Evolutionary conservation across 441 rosid species (phyloP).

Genomic region (Euphorbia neoarborescens): DNA sequence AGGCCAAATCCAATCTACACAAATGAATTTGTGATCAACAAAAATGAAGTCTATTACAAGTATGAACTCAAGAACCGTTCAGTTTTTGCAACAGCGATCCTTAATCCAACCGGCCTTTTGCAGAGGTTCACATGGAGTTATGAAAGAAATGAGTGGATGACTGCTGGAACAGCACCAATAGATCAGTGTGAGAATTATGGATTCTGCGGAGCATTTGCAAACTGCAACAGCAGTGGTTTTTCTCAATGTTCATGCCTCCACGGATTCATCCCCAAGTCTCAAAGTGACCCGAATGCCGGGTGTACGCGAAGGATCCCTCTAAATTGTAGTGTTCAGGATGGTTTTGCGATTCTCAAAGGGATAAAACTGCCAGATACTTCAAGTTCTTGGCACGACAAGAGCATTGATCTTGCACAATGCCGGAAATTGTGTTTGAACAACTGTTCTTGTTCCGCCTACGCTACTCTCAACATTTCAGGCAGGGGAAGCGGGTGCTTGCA

Average conservation of each 20-base stretch:
- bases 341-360: too few relatives aligned
- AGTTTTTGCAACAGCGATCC: slow-evolving; percentile 24
- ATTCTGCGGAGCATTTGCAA: slow-evolving; percentile 19
- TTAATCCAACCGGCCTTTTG: slow-evolving; percentile 33
- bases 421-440: slow-evolving; percentile 33
- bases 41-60: too few relatives aligned
- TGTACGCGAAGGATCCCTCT: slow-evolving; percentile 35
- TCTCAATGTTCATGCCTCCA: slow-evolving; percentile 44
- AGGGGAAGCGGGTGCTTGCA: slow-evolving; percentile 51
- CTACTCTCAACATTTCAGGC: slow-evolving; percentile 23
- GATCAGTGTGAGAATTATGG: background rate
- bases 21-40: slow-evolving; percentile 26
- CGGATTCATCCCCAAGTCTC: slow-evolving; percentile 43
- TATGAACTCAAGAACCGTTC: slow-evolving; percentile 2
- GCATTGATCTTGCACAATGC: slow-evolving; percentile 38
- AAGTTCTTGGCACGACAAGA: slow-evolving; percentile 13
- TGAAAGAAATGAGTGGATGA: slow-evolving; percentile 34
- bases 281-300: slow-evolving; percentile 31
- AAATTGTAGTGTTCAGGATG: too few relatives aligned
- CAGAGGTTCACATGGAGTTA: slow-evolving; percentile 41
- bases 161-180: slow-evolving; percentile 29
- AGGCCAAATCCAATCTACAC: slow-evolving; percentile 15
- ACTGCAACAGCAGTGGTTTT: slow-evolving; percentile 31
- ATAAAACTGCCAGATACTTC: too few relatives aligned
- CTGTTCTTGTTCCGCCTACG: slow-evolving; percentile 45